Evolutionary conservation across 805 yeast species (phyloP).

Genomic region (Starmera quercuum): DNA sequence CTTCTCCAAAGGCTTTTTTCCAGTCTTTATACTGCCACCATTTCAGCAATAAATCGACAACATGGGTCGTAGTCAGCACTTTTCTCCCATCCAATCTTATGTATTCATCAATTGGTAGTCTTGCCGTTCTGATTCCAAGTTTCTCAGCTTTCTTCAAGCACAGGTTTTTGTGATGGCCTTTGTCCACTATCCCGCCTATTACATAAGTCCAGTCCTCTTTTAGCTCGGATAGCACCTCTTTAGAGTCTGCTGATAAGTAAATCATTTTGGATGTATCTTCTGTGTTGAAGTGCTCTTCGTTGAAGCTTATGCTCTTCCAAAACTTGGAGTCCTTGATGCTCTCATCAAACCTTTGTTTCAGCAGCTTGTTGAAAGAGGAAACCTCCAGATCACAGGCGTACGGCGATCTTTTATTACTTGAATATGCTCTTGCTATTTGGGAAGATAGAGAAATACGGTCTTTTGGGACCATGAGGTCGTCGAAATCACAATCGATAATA

Average conservation of each 20-base stretch:
- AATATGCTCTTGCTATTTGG: conserved; percentile 77
- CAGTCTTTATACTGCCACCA: conserved; percentile 79
- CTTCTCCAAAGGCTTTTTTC: conserved; percentile 81
- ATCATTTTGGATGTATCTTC: conserved; percentile 37
- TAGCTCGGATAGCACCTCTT: conserved; percentile 53
- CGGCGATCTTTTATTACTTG: conserved; percentile 60
- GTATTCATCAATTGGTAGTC: conserved; percentile 82
- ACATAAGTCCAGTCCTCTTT: conserved; percentile 71
- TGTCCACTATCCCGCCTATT: conserved; percentile 95
- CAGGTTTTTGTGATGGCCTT: conserved; percentile 76
- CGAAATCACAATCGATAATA: conserved; percentile 86
- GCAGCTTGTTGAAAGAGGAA: conserved; percentile 56
- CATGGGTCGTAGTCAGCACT: conserved; percentile 91
- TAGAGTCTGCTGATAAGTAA: conserved; percentile 85
- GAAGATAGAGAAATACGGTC: conserved; percentile 62
- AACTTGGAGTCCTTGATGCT: conserved; percentile 46
- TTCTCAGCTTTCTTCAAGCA: conserved; percentile 77
- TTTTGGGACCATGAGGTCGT: conserved; percentile 77
- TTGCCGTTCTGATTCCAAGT: conserved; percentile 63
- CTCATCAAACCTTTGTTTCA: conserved; percentile 62
- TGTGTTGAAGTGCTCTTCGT: conserved; percentile 19
- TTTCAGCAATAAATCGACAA: conserved; percentile 76
- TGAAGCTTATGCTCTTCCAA: conserved; percentile 64
- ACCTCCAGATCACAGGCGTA: conserved; percentile 52
- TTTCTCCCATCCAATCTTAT: conserved; percentile 78